Conservation (phyloP, 169 alveolate genomes). For the Plasmodium relictum region DNA sequence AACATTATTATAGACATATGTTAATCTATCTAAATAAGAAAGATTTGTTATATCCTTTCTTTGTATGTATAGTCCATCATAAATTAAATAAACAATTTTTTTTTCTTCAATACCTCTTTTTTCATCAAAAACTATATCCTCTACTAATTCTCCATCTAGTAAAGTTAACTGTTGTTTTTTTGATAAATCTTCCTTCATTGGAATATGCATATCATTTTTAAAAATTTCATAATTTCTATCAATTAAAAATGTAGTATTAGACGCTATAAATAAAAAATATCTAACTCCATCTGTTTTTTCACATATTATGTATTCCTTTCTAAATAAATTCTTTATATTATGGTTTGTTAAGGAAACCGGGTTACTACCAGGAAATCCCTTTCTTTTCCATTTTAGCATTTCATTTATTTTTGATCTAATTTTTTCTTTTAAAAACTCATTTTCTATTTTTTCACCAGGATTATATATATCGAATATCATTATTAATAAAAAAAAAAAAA, state of each 20-base stretch:
- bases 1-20: conserved; percentile 84
- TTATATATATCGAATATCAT: conserved; percentile 37
- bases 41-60: conserved; percentile 86
- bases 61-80: conserved; percentile 90
- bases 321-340: conserved; percentile 78
- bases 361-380: conserved; percentile 92
- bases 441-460: conserved; percentile 77
- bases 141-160: conserved; percentile 93
- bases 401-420: conserved; percentile 81
- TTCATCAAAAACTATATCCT: conserved; percentile 76
- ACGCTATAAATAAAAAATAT: conserved; percentile 90
- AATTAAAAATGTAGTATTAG: conserved; percentile 88
- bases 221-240: conserved; percentile 91
- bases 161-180: conserved; percentile 90
- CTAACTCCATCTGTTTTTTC: conserved; percentile 94
- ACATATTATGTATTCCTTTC: conserved; percentile 91
- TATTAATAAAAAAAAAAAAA: not conserved
- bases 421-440: conserved; percentile 64
- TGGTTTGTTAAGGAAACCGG: conserved; percentile 90
- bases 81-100: conserved; percentile 82
- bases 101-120: conserved; percentile 51
- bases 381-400: conserved; percentile 89
- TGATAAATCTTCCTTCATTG: conserved; percentile 82
- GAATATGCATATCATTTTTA: conserved; percentile 86
- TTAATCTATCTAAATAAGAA: conserved; percentile 88